Evolutionary conservation across 2,329 filamentous ascomycete genomes (phyloP), one percentile per base, ranked within the genome.

Genomic region (Aspergillus sp.): DNA sequence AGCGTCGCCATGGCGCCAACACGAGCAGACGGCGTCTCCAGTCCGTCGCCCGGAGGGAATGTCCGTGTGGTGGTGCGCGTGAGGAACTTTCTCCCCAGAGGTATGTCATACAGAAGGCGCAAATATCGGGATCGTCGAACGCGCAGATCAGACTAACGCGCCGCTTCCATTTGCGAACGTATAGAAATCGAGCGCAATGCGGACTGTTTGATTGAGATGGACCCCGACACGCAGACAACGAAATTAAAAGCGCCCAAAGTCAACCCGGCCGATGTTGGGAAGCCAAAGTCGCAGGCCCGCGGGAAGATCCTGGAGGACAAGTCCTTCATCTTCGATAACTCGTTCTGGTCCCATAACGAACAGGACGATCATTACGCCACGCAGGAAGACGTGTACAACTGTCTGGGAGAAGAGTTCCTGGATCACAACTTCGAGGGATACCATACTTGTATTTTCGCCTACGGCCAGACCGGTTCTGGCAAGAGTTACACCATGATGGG

Each of bases 401-500:
- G 88, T 54, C 82, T 99, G 20, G 94, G 94, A 50, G 91, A 97
- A 71, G 94, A 97, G 68, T 97, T 99, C 62, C 82, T 99, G 57
- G 94, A 99, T 72, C 94, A 99, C 81, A 99, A 99, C 76, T 99
- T 99, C 65, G 92, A 97, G 69, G 94, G 94, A 58, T 99, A 99
- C 76, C 93, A 99, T 74, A 99, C 94, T 0, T 99, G 94, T 72
- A 99, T 99, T 62, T 97, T 99, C 69, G 94, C 94, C 55, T 97
- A 99, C 67, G 94, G 94, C 10, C 94, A 99, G 78, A 99, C 94
- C 0, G 94, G 94, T 20, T 96, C 92, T 0, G 94, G 94, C 47
- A 99, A 99, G 78, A 96, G 90, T 70, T 99, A 97, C 75, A 97
- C 94, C 40, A 99, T 87, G 85, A 99, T 99, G 94, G 94, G 94